A percentile compares a stretch with the other conserved stretches of the same genome.
phyloP scores from a whole-genome alignment of 257 asterid genomes.

The Lycium barbarum region DNA sequence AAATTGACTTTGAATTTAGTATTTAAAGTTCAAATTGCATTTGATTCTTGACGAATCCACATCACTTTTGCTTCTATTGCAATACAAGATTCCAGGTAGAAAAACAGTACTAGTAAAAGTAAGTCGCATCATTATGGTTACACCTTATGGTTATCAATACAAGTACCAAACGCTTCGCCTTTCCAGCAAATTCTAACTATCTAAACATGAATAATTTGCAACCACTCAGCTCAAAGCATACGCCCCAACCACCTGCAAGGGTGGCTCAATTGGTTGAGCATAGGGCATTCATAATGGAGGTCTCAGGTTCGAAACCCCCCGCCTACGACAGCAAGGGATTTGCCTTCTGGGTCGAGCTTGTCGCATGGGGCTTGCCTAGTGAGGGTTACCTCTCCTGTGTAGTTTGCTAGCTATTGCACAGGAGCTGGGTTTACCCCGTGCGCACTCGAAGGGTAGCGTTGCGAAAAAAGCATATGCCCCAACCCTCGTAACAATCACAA shows the following conservation, averaged over 20 bases:
- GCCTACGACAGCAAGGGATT: too few relatives aligned
- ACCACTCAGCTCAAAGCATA: neutral
- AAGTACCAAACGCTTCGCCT: neutral
- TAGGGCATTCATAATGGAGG: too few relatives aligned
- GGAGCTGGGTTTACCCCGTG: too few relatives aligned
- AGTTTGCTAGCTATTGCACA: too few relatives aligned
- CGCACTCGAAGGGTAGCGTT: too few relatives aligned
- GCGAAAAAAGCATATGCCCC: neutral
- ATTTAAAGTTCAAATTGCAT: too few relatives aligned
- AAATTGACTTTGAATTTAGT: neutral
- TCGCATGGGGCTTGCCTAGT: too few relatives aligned
- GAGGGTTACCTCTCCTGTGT: too few relatives aligned
- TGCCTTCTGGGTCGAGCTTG: too few relatives aligned
- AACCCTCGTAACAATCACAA: neutral
- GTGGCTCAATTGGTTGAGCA: too few relatives aligned
- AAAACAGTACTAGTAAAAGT: neutral
- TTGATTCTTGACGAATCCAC: neutral
- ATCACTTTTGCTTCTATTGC: neutral
- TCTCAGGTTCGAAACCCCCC: too few relatives aligned
- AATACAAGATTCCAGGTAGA: neutral
- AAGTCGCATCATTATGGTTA: neutral
- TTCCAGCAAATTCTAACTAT: constrained; percentile 9
- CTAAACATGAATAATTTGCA: neutral
- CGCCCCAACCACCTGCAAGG: neutral
- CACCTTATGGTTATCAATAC: neutral